Percentiles rank a stretch among this genome's conserved stretches.
Conservation (phyloP, 1,139 yeast species). For the Zygoascus sp. region DNA sequence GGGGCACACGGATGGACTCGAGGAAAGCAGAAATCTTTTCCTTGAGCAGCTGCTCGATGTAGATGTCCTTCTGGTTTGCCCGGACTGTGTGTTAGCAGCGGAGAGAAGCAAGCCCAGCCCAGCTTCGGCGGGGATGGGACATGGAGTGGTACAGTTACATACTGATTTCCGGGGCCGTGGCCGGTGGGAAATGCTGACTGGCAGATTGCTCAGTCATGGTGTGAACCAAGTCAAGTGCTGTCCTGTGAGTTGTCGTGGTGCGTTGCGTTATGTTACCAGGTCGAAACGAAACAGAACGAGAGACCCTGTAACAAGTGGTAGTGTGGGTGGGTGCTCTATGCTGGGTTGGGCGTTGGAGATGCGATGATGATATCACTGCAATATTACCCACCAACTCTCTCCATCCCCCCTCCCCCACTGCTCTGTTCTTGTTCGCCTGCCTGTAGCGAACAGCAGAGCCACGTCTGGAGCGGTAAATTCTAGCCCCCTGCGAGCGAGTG, state of each 20-base stretch:
- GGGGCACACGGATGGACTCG: slow-evolving; percentile 52
- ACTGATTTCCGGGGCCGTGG: slow-evolving; percentile 45
- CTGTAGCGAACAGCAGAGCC: too few species aligned
- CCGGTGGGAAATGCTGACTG: slow-evolving; percentile 33
- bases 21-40: slow-evolving; percentile 54
- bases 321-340: neutral
- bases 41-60: slow-evolving; percentile 55
- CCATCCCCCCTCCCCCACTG: too few species aligned
- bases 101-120: neutral
- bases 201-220: neutral
- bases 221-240: too few species aligned
- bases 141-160: slow-evolving; percentile 24
- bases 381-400: too few species aligned
- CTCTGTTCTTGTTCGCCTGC: too few species aligned
- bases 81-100: slow-evolving; percentile 42
- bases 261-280: too few species aligned
- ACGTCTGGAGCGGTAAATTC: too few species aligned
- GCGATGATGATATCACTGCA: too few species aligned
- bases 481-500: too few species aligned
- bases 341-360: neutral
- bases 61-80: slow-evolving; percentile 84
- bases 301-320: too few species aligned
- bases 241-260: too few species aligned
- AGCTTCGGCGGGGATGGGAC: neutral
- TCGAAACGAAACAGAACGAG: too few species aligned